phyloP scores from a whole-genome alignment of 2,329 filamentous ascomycete species.

The Penicillium sp. region DNA sequence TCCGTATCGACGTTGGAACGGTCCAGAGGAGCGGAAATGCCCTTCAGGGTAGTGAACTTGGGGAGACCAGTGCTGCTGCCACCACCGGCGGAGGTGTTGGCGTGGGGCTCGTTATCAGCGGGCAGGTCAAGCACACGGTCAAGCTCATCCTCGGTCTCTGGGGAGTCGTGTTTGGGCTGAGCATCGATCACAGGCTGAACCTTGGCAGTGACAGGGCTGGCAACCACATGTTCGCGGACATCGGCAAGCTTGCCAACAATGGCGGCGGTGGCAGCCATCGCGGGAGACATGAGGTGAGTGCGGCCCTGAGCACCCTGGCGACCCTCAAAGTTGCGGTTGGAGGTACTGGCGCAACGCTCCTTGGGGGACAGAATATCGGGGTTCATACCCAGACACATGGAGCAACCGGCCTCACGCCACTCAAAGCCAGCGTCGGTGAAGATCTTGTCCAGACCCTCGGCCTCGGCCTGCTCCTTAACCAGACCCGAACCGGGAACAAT shows the following conservation, averaged over 20 bases:
- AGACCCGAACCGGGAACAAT: conserved; percentile 93
- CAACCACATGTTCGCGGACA: conserved; percentile 68
- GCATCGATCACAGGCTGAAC: conserved; percentile 58
- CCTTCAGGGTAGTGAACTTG: conserved; percentile 78
- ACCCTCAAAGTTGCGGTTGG: conserved; percentile 96
- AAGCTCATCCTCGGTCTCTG: conserved; percentile 58
- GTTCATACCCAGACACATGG: conserved; percentile 99
- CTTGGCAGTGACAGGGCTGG: conserved; percentile 43
- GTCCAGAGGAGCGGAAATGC: conserved; percentile 81
- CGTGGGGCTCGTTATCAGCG: conserved; percentile 60
- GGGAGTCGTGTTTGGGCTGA: conserved; percentile 55
- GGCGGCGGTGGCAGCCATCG: conserved; percentile 89
- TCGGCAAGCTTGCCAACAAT: conserved; percentile 89
- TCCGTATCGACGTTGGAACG: conserved; percentile 95
- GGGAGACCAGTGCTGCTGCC: conserved; percentile 62
- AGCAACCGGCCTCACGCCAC: conserved; percentile 97
- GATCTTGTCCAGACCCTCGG: conserved; percentile 87
- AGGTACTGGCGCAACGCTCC: conserved; percentile 92
- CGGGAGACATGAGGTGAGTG: conserved; percentile 94
- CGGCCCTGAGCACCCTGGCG: conserved; percentile 87
- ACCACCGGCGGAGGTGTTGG: conserved; percentile 52
- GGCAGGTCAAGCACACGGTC: conserved; percentile 60
- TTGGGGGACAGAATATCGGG: conserved; percentile 89
- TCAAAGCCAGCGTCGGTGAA: conserved; percentile 91
- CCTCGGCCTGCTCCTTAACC: conserved; percentile 86